These are phyloP conservation scores for Penicillium ucsense DNA, from an alignment of 495 filamentous ascomycete genomes.

Conservation along the genomic window DNA sequence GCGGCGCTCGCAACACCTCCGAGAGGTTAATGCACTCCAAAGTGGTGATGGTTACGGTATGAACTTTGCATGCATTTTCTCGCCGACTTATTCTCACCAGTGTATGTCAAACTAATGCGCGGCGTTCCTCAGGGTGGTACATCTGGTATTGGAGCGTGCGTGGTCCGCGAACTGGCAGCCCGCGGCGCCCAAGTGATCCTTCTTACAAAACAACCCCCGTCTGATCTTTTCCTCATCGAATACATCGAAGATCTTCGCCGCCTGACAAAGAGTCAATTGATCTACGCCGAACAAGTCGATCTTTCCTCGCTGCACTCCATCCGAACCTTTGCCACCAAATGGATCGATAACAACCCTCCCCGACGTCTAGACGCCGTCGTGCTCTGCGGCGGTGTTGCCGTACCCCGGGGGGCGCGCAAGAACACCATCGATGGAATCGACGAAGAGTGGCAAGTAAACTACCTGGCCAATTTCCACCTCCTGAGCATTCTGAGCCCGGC, in stretches of 20 bases:
- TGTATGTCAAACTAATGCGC: neutral
- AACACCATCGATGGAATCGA: slow-evolving; percentile 73
- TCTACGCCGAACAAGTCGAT: slow-evolving; percentile 93
- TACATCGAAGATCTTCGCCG: slow-evolving; percentile 82
- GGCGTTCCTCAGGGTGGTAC: slow-evolving; percentile 61
- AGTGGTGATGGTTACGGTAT: slow-evolving; percentile 83
- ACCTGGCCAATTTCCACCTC: slow-evolving; percentile 89
- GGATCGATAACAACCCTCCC: slow-evolving; percentile 91
- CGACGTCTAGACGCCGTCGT: slow-evolving; percentile 90
- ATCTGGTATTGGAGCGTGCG: slow-evolving; percentile 77
- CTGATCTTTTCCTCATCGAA: slow-evolving; percentile 82
- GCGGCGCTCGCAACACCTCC: slow-evolving; percentile 61
- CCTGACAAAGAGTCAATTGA: slow-evolving; percentile 72
- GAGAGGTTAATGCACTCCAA: slow-evolving; percentile 88
- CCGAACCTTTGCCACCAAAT: slow-evolving; percentile 92
- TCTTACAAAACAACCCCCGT: slow-evolving; percentile 68
- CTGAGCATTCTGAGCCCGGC: slow-evolving; percentile 83
- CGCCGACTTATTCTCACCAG: neutral
- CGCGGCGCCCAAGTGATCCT: slow-evolving; percentile 89
- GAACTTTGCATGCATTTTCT: neutral
- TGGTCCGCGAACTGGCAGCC: slow-evolving; percentile 61
- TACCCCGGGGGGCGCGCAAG: slow-evolving; percentile 47
- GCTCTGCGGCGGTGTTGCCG: slow-evolving; percentile 61
- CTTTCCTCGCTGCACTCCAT: slow-evolving; percentile 78
- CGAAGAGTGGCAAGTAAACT: slow-evolving; percentile 87